Conservation (phyloP, 2,329 filamentous ascomycete species). For the Bipolaris sorokiniana region DNA sequence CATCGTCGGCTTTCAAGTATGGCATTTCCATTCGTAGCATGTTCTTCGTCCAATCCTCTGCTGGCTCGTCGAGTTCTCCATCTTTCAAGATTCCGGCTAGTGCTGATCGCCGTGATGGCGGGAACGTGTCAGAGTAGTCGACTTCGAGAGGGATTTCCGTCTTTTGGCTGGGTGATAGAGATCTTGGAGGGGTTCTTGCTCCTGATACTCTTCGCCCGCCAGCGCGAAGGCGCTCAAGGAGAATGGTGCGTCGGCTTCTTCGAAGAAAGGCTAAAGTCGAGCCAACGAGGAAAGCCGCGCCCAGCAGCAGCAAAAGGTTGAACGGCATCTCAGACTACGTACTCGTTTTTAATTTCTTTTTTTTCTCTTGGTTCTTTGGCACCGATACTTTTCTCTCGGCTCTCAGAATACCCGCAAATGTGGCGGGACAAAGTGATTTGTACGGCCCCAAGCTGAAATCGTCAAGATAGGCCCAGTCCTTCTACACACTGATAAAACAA, state of each 20-base stretch:
- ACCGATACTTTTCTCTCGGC: neutral
- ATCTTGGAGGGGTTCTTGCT: constrained; percentile 60
- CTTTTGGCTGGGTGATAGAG: constrained; percentile 58
- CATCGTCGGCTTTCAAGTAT: constrained; percentile 34
- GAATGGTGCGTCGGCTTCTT: constrained; percentile 47
- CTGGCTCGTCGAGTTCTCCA: constrained; percentile 30
- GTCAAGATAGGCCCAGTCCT: neutral
- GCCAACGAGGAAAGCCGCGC: constrained; percentile 38
- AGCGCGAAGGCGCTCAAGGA: constrained; percentile 50
- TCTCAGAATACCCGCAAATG: neutral
- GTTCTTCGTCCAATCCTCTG: constrained; percentile 29
- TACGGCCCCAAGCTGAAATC: neutral
- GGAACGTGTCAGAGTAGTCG: constrained; percentile 56
- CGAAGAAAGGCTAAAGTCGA: constrained; percentile 39
- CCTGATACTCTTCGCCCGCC: constrained; percentile 54
- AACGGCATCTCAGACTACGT: constrained; percentile 30
- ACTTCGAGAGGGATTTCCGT: constrained; percentile 36
- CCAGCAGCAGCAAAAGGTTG: constrained; percentile 35
- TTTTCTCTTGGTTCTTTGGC: neutral
- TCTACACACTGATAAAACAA: neutral
- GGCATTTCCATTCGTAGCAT: constrained; percentile 35
- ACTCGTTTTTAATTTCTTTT: neutral
- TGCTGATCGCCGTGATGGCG: constrained; percentile 59
- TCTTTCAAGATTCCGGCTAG: constrained; percentile 46
- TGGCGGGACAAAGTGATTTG: neutral